Evolutionary conservation across 176 grass and related monocot genomes (phyloP).

Genomic region (Coix lacrymajobi): DNA sequence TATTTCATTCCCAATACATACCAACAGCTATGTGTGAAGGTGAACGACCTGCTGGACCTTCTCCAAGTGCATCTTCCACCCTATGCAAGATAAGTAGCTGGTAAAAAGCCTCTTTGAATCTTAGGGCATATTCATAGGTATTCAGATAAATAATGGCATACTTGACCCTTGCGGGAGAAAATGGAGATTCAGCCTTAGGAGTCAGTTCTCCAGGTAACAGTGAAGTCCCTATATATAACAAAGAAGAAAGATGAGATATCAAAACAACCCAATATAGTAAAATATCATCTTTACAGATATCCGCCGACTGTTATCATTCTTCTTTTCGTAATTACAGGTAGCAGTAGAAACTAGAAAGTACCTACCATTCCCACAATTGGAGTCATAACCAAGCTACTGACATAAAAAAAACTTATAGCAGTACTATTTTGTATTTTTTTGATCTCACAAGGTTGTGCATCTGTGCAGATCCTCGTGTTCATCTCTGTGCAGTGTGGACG

Average conservation of each 20-base stretch:
- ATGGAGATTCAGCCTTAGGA: constrained; percentile 83
- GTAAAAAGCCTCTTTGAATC: constrained; percentile 17
- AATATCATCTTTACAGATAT: constrained; percentile 11
- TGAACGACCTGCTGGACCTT: constrained; percentile 53
- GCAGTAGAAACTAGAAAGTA: background rate
- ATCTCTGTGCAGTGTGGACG: background rate
- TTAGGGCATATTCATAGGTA: constrained; percentile 14
- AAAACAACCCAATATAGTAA: background rate
- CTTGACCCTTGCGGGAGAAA: constrained; percentile 95
- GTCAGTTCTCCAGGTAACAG: constrained; percentile 62
- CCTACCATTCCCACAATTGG: background rate
- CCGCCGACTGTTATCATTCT: background rate
- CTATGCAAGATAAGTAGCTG: constrained; percentile 40
- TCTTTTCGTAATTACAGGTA: background rate
- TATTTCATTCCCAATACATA: constrained; percentile 37
- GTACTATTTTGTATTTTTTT: background rate
- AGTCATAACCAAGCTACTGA: background rate
- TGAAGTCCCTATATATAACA: constrained; percentile 40
- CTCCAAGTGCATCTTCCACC: constrained; percentile 78
- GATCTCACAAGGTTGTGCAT: background rate
- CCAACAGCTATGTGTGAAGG: constrained; percentile 62
- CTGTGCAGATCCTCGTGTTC: background rate
- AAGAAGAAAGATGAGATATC: constrained; percentile 7
- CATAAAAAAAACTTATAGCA: background rate
- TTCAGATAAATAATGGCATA: constrained; percentile 32